Base-by-base conservation (phyloP, 169 alveolate genomes). In the Condylostoma magnum region DNA sequence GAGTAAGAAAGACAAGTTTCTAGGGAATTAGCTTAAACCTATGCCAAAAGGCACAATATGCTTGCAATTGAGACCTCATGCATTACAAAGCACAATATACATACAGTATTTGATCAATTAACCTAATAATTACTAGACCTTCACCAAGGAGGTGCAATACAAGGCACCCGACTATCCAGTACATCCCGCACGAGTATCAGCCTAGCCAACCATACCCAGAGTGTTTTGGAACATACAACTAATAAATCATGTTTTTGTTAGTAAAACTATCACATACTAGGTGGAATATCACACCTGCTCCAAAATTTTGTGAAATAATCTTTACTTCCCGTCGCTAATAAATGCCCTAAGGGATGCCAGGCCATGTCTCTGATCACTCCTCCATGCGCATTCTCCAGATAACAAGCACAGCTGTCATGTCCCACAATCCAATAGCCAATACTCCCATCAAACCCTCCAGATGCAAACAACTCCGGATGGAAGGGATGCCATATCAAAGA, bases 1-100 rank as follows among this genome's bases (percentile, higher is more conserved):
- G 98, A 93, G 69, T 77, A 93, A 25, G 57, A 80, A 50, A 88
- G 99, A 78, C 94, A 93, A 83, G 99, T 97, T 31, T 89, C 95
- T 30, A 84, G 82, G 43, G 96, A 96, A 54, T 98, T 93, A 81
- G 99, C 98, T 18, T 33, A 56, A 38, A 20, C 27, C 54, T 57
- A 33, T 56, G 79, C 79, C 25, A 18, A 41, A 2, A 43, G n/a
- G 0, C 53, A 69, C 33, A 48, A 48, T 34, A 31, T 73, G 68
- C 20, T 69, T 10, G 53, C 56, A 43, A 18, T 69, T 6, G 79
- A 69, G 22, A 52, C 79, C 10, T 51, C 72, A 8, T 66, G 69
- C 3, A 34, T 41, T 31, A 69, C 31, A 22, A 56, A 37, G 18
- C 20, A 27, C 25, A 69, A 69, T 55, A 75, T 69, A 31, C 65